Percentiles rank a stretch among this genome's conserved stretches.
Conservation (phyloP, 306 rosid species). For the Dryas alaskensis region DNA sequence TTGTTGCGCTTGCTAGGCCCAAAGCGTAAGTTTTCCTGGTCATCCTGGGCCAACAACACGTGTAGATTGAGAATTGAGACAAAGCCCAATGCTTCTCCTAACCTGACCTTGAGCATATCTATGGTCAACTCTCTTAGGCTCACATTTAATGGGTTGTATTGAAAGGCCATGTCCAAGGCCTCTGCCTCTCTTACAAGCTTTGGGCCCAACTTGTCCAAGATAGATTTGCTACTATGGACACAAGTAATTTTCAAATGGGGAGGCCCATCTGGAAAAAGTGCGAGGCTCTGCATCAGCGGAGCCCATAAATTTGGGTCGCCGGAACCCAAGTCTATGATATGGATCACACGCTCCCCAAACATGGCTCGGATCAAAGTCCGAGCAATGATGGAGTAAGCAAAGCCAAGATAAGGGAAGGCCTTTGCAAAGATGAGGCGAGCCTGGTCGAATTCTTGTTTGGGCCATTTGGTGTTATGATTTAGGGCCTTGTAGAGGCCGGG, state of each 20-base stretch:
- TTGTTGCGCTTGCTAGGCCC: not conserved
- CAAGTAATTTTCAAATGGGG: conserved; percentile 21
- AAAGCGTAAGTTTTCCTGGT: not conserved
- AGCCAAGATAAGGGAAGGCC: conserved; percentile 11
- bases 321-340: conserved; percentile 24
- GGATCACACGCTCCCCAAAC: not conserved
- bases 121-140: conserved; percentile 10
- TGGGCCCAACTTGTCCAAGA: conserved; percentile 11
- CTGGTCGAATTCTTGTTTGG: not conserved
- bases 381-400: conserved; percentile 18
- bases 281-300: conserved; percentile 6
- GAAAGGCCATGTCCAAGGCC: not conserved
- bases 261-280: not conserved
- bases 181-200: conserved; percentile 20
- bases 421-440: not conserved
- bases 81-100: conserved; percentile 8
- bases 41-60: conserved; percentile 14
- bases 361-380: conserved; percentile 15
- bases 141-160: conserved; percentile 16
- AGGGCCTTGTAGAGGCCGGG: conserved; percentile 19
- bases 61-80: conserved; percentile 26
- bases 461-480: not conserved
- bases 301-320: conserved; percentile 14
- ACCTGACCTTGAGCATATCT: conserved; percentile 13
- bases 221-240: not conserved